Percentiles rank a stretch among this genome's conserved stretches.
These are phyloP conservation scores for Nigrospora osmanthi DNA, from an alignment of 2,329 filamentous ascomycete species.

Conservation along the genomic window DNA sequence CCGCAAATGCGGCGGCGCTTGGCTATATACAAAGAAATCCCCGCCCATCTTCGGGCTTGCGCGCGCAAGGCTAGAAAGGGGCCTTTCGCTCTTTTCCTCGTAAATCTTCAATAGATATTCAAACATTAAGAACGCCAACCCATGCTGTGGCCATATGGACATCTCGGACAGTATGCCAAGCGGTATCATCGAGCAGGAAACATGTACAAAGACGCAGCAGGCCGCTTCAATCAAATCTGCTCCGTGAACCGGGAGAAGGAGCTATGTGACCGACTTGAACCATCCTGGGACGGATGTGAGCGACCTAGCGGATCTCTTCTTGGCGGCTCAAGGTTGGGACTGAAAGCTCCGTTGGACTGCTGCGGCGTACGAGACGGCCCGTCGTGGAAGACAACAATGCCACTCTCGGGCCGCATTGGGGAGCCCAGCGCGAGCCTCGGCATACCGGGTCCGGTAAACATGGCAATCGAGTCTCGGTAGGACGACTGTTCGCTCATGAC, in stretches of 20 bases:
- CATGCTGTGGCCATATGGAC: constrained; percentile 14
- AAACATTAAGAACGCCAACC: constrained; percentile 15
- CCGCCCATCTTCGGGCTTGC: not conserved
- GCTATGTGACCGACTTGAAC: constrained; percentile 19
- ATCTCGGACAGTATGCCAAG: constrained; percentile 13
- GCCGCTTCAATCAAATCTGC: constrained; percentile 21
- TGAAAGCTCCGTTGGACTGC: constrained; percentile 44
- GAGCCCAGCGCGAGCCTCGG: constrained; percentile 43
- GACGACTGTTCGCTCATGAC: constrained; percentile 42
- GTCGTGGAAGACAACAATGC: constrained; percentile 52
- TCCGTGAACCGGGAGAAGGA: constrained; percentile 33
- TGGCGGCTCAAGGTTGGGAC: constrained; percentile 19
- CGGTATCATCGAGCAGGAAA: constrained; percentile 15
- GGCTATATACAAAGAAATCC: constrained; percentile 2
- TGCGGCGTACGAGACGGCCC: constrained; percentile 59
- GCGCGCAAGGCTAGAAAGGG: not conserved
- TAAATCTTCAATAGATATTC: constrained; percentile 10
- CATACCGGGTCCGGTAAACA: constrained; percentile 22
- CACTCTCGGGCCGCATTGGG: constrained; percentile 53
- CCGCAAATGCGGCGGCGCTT: not conserved
- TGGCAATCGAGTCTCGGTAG: constrained; percentile 44
- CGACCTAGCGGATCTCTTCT: constrained; percentile 27
- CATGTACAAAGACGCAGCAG: constrained; percentile 10
- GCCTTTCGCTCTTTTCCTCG: constrained; percentile 3
- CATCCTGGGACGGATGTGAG: constrained; percentile 25